These are phyloP conservation scores for Solanum etuberosum DNA, from an alignment of 257 asterid species.

Conservation along the genomic window DNA sequence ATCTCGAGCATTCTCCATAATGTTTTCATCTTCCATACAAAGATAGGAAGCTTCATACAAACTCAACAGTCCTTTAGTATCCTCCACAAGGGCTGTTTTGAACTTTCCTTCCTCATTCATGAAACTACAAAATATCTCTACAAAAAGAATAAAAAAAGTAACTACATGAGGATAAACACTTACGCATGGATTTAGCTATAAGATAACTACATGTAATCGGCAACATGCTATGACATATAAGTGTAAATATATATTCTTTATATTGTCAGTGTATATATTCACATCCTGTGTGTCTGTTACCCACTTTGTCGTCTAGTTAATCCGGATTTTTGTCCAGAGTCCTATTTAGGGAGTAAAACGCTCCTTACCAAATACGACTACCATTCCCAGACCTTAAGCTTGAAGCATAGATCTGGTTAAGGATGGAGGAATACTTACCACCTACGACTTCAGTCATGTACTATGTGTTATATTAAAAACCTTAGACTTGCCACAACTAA, in stretches of 20 bases:
- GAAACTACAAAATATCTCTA: slow-evolving; percentile 20
- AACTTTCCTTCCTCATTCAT: slow-evolving; percentile 14
- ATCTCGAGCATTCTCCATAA: slow-evolving; percentile 11
- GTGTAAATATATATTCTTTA: neutral
- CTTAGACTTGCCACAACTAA: neutral
- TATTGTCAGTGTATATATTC: neutral
- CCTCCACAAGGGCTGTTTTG: neutral
- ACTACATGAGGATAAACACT: neutral
- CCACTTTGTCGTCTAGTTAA: neutral
- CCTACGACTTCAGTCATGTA: neutral
- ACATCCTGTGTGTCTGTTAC: neutral
- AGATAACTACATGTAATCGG: neutral
- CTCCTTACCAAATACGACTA: neutral
- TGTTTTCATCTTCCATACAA: slow-evolving; percentile 14
- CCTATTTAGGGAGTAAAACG: neutral
- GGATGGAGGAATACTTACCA: neutral
- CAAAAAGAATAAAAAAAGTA: neutral
- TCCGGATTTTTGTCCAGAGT: neutral
- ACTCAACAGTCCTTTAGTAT: slow-evolving; percentile 10
- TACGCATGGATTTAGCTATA: neutral
- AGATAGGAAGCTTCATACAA: slow-evolving; percentile 27
- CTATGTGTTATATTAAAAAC: neutral
- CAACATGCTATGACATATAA: neutral
- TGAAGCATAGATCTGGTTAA: neutral
- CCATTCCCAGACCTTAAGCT: neutral